Conservation (phyloP, 441 rosid genomes). For the Melastoma candidum region DNA sequence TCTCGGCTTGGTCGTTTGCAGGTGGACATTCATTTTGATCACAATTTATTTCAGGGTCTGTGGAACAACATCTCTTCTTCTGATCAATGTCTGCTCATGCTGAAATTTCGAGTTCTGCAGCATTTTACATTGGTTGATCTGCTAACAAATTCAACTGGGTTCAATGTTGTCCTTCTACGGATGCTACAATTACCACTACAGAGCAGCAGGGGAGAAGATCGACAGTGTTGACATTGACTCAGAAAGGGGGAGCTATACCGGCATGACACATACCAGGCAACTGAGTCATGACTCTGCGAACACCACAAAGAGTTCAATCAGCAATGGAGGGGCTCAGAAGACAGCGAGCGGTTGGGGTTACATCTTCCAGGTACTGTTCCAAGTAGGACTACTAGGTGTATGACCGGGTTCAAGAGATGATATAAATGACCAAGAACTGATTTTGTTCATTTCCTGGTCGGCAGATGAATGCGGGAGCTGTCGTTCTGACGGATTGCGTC, state of each 20-base stretch:
- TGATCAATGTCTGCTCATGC: neutral
- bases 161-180: neutral
- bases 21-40: constrained; percentile 15
- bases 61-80: neutral
- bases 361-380: constrained; percentile 5
- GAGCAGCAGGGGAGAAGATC: constrained; percentile 7
- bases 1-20: constrained; percentile 1
- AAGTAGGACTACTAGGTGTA: neutral
- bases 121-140: no score
- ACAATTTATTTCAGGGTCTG: constrained; percentile 15
- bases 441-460: neutral
- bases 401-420: neutral
- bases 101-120: neutral
- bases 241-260: constrained; percentile 1
- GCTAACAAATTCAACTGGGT: neutral
- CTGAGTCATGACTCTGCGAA: neutral
- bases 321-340: neutral
- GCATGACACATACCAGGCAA: neutral
- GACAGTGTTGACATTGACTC: constrained; percentile 4
- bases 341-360: constrained; percentile 4
- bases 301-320: neutral
- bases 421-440: neutral
- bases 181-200: constrained; percentile 1
- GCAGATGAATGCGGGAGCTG: constrained; percentile 12
- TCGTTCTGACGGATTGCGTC: constrained; percentile 6